Percentiles rank a stretch among this genome's conserved stretches.
Evolutionary conservation across 2,329 filamentous ascomycete species (phyloP).

Genomic region (Coleophoma cylindrospora): DNA sequence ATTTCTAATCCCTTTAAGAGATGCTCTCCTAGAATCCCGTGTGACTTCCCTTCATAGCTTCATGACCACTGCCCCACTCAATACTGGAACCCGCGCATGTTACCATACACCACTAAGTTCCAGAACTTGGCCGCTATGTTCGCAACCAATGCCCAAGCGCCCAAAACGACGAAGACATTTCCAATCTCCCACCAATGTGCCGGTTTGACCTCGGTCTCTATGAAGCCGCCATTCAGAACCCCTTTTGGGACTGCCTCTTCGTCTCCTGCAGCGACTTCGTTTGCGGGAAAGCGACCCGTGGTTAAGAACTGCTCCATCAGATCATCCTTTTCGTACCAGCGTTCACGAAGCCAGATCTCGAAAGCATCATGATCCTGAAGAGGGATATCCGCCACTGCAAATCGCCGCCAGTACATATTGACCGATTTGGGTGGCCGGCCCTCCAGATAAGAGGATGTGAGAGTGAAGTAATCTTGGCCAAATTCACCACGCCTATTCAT

Average conservation of each 20-base stretch:
- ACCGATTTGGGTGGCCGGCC: conserved; percentile 89
- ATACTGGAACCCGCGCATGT: conserved; percentile 1
- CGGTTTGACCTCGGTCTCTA: conserved; percentile 27
- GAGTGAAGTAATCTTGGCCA: conserved; percentile 86
- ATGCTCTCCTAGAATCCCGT: neutral
- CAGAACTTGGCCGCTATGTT: conserved; percentile 19
- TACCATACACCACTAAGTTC: conserved; percentile 13
- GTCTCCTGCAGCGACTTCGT: conserved; percentile 3
- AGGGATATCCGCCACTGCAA: conserved; percentile 75
- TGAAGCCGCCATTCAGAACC: conserved; percentile 14
- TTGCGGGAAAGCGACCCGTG: conserved; percentile 70
- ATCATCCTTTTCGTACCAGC: conserved; percentile 90
- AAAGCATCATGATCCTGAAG: conserved; percentile 70
- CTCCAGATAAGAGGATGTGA: conserved; percentile 82
- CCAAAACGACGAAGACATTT: conserved; percentile 25
- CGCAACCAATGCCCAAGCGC: conserved; percentile 18
- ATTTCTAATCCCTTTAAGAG: neutral
- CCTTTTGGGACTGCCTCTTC: conserved; percentile 10
- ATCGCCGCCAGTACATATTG: conserved; percentile 94
- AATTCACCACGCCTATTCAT: conserved; percentile 57
- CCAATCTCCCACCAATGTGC: conserved; percentile 24
- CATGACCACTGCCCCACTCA: neutral
- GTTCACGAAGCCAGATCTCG: conserved; percentile 75
- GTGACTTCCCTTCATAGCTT: neutral
- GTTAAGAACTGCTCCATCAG: conserved; percentile 77